Percentiles rank a stretch among this genome's conserved stretches.
These are phyloP conservation scores for Myxozyma monticola DNA, from an alignment of 805 yeast genomes.

Conservation along the genomic window DNA sequence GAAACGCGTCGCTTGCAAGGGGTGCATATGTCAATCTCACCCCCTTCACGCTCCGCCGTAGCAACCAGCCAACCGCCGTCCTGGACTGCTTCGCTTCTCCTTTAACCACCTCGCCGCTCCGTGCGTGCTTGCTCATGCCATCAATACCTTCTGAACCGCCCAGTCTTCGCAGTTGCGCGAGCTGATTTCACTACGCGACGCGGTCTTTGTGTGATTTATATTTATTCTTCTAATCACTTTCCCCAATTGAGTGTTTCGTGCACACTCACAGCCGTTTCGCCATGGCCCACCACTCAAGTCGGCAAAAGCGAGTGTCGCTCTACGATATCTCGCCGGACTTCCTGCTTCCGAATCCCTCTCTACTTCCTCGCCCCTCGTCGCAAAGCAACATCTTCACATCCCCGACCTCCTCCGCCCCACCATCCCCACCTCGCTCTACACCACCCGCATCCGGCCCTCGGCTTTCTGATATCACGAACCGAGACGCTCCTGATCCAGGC, in stretches of 20 bases:
- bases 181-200: no score
- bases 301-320: constrained; percentile 26
- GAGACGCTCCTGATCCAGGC: neutral
- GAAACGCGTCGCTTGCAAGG: no score
- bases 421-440: neutral
- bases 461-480: no score
- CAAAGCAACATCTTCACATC: constrained; percentile 6
- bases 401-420: neutral
- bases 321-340: constrained; percentile 28
- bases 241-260: neutral
- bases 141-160: no score
- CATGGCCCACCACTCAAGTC: neutral
- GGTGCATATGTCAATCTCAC: no score
- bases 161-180: no score
- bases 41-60: no score
- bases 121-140: no score
- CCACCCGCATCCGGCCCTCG: neutral
- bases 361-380: constrained; percentile 10
- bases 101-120: no score
- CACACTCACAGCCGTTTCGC: no score
- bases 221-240: neutral
- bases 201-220: neutral
- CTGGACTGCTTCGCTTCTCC: no score
- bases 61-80: no score
- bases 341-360: constrained; percentile 12